Evolutionary conservation across 306 rosid genomes (phyloP), one percentile per base, ranked within the genome.

Genomic region (Citrullus colocynthis): DNA sequence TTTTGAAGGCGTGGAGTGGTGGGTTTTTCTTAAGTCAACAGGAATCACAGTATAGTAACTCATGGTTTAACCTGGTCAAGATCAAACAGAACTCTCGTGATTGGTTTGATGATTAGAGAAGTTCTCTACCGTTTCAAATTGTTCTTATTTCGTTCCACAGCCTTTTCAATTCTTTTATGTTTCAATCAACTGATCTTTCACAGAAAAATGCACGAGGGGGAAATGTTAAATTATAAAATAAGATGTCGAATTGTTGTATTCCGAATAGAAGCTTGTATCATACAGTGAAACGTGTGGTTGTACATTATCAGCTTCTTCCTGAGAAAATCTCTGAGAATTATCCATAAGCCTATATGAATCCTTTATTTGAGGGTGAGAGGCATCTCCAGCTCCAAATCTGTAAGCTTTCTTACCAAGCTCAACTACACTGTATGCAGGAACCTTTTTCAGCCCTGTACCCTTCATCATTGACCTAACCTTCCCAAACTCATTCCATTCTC

Each of bases 371-470:
- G 84, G 78, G 77, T 83, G 83, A 83, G 86, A 82, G 80, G 88
- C 66, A 80, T 86, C 89, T 62, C 96, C 91, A 70, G 96, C 93
- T 80, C 91, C 96, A 77, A 91, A 90, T 85, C 89, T 88, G 69
- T 81, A 86, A 64, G 86, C 88, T 87, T 71, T 82, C 75, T 85
- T 86, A 80, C 87, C 88, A 82, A 91, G 81, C 85, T 91, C 89
- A 74, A 94, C 86, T 57, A 92, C 65, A 80, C 98, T 94, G 80
- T 79, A 90, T 21, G 96, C 98, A 8, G 97, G 96, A 51, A 94
- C 91, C 88, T 94, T 94, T 75, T 84, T 89, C 54, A 94, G 88
- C 60, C 96, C 94, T 60, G 81, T 80, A 41, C 79, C 83, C 82
- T 94, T 85, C 95, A 94, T 94, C 79, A 11, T 85, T 55, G 79